Base-by-base conservation (phyloP, 1,284 basidiomycete species). In the Cryptococcus floricola region DNA sequence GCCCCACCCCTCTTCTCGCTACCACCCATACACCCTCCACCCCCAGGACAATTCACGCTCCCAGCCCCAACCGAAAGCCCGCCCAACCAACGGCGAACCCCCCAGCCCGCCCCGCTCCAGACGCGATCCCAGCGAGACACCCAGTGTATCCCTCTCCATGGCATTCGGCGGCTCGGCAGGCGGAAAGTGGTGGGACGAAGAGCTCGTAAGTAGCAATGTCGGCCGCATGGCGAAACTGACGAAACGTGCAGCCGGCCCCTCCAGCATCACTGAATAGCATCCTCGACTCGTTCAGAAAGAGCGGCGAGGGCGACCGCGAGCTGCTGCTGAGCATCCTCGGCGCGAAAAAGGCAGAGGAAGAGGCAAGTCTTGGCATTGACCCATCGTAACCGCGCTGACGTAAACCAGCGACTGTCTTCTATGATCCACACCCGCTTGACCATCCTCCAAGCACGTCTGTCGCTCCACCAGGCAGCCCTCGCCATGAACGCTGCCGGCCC, bases 291-390 rank as follows among this genome's bases (percentile, higher is more conserved):
- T 94, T 92, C 79, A 83, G 83, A 61, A 77, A 83, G 42, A 87
- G 85, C 66, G 91, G 91, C 56, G 88, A 92, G 62, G 91, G 89
- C 48, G 91, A 94, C 80, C 82, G 90, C 41, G 89, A 92, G 54
- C 87, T 92, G 83, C 80, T 94, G 27, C 81, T 93, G 48, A 84
- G 88, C 63, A 88, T 94, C 81, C 80, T 94, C 52, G 89, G 87
- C 61, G 90, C 91, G 71, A 93, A 94, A 79, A 84, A 85, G 58
- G 86, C 90, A 25, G 91, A 94, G 73, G 91, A 94, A 73, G 87
- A 92, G 83, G 86, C 86, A 46, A 54, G 80, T 73, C 38, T 14
- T 31, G 4, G 25, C n/a, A 18, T 13, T 42, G 5, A 25, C 23
- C 23, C 10, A 39, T 10, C 12, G n/a, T 28, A 10, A n/a, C 10